Percentiles rank a stretch among this genome's conserved stretches.
Conservation (phyloP, 1,284 basidiomycete genomes). For the Pyrrhoderma noxium region DNA sequence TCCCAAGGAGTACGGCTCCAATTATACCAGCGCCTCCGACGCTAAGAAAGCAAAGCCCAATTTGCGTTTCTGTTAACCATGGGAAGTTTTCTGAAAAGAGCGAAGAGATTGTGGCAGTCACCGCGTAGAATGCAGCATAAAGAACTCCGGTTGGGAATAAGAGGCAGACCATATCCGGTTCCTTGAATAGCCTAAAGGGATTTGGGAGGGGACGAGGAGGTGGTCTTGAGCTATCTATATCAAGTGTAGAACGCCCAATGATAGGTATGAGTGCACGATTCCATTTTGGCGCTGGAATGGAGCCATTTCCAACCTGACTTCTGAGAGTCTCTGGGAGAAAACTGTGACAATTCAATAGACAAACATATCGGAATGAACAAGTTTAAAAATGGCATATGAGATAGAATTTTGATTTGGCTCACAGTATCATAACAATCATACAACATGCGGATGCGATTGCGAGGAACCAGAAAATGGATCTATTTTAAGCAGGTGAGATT, state of each 20-base stretch:
- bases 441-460: constrained; percentile 52
- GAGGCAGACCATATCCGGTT: constrained; percentile 55
- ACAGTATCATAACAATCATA: constrained; percentile 49
- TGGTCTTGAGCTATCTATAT: constrained; percentile 24
- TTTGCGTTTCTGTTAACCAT: constrained; percentile 50
- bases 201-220: constrained; percentile 39
- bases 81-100: constrained; percentile 54
- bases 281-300: constrained; percentile 37
- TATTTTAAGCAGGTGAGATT: constrained; percentile 25
- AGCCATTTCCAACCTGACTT: constrained; percentile 49
- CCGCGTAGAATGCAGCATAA: constrained; percentile 58
- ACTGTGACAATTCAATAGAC: constrained; percentile 20
- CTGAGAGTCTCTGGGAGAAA: constrained; percentile 49
- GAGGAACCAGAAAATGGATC: constrained; percentile 77
- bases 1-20: constrained; percentile 28
- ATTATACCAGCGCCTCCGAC: constrained; percentile 30
- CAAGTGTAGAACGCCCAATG: constrained; percentile 33
- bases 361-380: not conserved
- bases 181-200: constrained; percentile 51
- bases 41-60: constrained; percentile 63
- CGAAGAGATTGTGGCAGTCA: constrained; percentile 58
- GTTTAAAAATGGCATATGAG: not conserved
- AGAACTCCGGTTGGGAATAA: constrained; percentile 53
- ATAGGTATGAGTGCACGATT: constrained; percentile 51
- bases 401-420: constrained; percentile 22